A percentile compares a stretch with the other conserved stretches of the same genome.
phyloP scores from a whole-genome alignment of 2,329 filamentous ascomycete species.

The Periconia sp. region DNA sequence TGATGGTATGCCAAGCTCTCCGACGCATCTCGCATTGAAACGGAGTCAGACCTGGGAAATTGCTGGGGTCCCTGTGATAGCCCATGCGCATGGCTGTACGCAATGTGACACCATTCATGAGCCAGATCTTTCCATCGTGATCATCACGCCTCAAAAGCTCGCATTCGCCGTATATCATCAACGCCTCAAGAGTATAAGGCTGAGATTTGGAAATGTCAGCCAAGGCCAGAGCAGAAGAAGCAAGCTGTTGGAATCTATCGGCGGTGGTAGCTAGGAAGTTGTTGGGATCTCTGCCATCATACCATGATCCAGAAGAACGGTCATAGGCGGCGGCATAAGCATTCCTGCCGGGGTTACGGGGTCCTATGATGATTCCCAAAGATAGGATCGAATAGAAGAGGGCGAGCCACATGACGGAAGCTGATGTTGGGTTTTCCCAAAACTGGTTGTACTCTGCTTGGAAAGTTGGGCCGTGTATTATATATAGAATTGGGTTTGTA shows the following conservation, averaged over 20 bases:
- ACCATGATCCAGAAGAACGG: slow-evolving; percentile 4
- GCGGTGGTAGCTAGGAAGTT: slow-evolving; percentile 10
- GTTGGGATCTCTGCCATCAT: slow-evolving; percentile 2
- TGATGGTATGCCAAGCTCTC: slow-evolving; percentile 36
- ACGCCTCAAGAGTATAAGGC: slow-evolving; percentile 22
- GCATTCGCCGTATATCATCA: slow-evolving; percentile 15
- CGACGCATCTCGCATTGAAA: slow-evolving; percentile 43
- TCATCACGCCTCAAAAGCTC: slow-evolving; percentile 25
- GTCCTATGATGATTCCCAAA: slow-evolving; percentile 23
- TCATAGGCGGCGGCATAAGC: slow-evolving; percentile 14
- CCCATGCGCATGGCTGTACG: slow-evolving; percentile 39
- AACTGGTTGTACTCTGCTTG: slow-evolving; percentile 27
- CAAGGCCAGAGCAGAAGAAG: slow-evolving; percentile 28
- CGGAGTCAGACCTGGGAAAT: slow-evolving; percentile 31
- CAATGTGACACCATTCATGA: slow-evolving; percentile 24
- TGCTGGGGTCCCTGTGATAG: slow-evolving; percentile 40
- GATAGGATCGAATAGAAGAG: slow-evolving; percentile 20
- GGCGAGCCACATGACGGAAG: slow-evolving; percentile 24
- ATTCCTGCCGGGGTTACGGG: slow-evolving; percentile 22
- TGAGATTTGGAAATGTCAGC: slow-evolving; percentile 27
- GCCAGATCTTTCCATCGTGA: slow-evolving; percentile 23
- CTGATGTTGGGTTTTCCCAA: slow-evolving; percentile 18
- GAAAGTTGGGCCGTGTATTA: slow-evolving; percentile 27
- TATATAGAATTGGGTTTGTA: slow-evolving; percentile 22
- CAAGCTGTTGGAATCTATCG: slow-evolving; percentile 22